phyloP scores from a whole-genome alignment of 805 yeast species.

The Lachancea waltii region DNA sequence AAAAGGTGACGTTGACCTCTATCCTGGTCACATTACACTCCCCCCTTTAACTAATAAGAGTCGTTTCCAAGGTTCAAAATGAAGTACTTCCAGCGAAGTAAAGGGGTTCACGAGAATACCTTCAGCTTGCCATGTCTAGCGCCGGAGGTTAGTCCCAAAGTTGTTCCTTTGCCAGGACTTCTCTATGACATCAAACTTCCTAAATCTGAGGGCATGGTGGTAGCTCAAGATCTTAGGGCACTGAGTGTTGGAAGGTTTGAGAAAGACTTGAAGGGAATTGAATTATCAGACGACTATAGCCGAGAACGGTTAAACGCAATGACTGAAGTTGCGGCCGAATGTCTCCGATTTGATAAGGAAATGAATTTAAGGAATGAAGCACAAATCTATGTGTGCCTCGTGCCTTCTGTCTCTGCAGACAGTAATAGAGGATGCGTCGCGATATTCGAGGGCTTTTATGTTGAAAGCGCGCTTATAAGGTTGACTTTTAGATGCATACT shows the following conservation, averaged over 20 bases:
- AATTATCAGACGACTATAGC: too few relatives aligned
- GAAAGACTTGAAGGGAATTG: too few relatives aligned
- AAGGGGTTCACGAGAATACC: too few relatives aligned
- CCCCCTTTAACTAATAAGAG: too few relatives aligned
- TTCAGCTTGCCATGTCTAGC: slow-evolving; percentile 10
- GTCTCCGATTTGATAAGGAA: slow-evolving; percentile 4
- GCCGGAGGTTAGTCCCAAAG: slow-evolving; percentile 17
- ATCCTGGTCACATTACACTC: too few relatives aligned
- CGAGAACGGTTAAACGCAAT: neutral
- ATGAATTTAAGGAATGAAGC: slow-evolving; percentile 20
- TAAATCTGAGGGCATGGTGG: too few relatives aligned
- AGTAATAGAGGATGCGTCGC: slow-evolving; percentile 16
- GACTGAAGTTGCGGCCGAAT: neutral
- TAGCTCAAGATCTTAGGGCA: too few relatives aligned
- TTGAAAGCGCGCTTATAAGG: slow-evolving; percentile 9
- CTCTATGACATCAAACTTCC: slow-evolving; percentile 52
- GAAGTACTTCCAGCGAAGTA: too few relatives aligned
- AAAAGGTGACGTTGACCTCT: too few relatives aligned
- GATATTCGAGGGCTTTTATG: slow-evolving; percentile 12
- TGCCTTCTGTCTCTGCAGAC: slow-evolving; percentile 15
- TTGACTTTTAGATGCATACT: slow-evolving; percentile 17
- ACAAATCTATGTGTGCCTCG: slow-evolving; percentile 27
- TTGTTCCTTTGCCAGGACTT: slow-evolving; percentile 56
- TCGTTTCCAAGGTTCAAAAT: too few relatives aligned
- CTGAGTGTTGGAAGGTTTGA: slow-evolving; percentile 39